Evolutionary conservation across 2,329 filamentous ascomycete species (phyloP).

Genomic region (Exutisphaerella laricina): DNA sequence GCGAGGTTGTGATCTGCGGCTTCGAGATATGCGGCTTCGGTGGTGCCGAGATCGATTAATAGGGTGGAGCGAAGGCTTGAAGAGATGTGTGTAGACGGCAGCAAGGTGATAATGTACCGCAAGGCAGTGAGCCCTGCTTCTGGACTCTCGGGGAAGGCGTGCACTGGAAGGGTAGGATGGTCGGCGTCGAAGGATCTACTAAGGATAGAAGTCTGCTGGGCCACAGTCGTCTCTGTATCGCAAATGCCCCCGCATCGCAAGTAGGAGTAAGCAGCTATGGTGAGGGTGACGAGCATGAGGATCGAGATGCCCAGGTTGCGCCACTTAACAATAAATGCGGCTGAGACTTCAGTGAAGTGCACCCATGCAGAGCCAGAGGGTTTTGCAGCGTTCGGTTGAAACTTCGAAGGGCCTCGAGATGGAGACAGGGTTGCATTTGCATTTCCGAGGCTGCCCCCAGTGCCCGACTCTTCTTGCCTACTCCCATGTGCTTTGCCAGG

Average conservation of each 20-base stretch:
- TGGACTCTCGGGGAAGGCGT: not conserved
- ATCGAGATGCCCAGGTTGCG: too few relatives aligned
- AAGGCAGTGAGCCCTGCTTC: not conserved
- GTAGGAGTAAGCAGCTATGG: too few relatives aligned
- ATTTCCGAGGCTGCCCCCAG: too few relatives aligned
- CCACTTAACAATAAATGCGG: too few relatives aligned
- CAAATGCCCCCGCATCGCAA: too few relatives aligned
- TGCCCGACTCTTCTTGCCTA: not conserved
- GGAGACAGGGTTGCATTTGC: too few relatives aligned
- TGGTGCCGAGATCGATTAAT: not conserved
- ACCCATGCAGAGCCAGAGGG: too few relatives aligned
- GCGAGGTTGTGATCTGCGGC: not conserved
- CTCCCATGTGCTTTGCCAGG: not conserved
- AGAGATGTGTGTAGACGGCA: not conserved
- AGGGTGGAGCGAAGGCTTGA: not conserved
- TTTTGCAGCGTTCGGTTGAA: too few relatives aligned
- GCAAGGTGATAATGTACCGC: not conserved
- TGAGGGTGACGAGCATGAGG: too few relatives aligned
- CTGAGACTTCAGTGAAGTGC: too few relatives aligned
- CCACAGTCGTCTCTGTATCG: not conserved
- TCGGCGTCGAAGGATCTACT: not conserved
- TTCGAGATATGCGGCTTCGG: not conserved
- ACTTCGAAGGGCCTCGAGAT: too few relatives aligned
- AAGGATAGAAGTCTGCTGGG: not conserved
- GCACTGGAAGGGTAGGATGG: not conserved